Evolutionary conservation across 1,139 yeast genomes (phyloP).

Genomic region (Saccharomyces hybrid): DNA sequence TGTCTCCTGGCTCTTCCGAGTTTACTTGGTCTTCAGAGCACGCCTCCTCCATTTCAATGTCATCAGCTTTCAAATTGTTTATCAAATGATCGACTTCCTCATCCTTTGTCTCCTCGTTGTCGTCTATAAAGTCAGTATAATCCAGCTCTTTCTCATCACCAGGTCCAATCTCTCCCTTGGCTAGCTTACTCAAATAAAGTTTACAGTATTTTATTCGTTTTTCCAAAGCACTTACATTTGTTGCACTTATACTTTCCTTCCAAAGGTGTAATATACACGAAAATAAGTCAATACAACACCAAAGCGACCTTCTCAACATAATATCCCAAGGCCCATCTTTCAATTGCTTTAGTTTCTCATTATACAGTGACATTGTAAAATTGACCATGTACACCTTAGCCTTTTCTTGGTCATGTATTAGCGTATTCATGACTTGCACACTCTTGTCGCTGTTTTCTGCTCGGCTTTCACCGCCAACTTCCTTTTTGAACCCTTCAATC

Average conservation of each 20-base stretch:
- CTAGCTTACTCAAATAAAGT: constrained; percentile 21
- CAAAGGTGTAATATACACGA: constrained; percentile 22
- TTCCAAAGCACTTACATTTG: constrained; percentile 12
- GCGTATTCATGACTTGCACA: constrained; percentile 7
- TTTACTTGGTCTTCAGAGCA: neutral
- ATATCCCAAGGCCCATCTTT: constrained; percentile 18
- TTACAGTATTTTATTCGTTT: constrained; percentile 28
- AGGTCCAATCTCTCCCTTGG: constrained; percentile 20
- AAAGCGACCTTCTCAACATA: constrained; percentile 22
- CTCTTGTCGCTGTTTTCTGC: constrained; percentile 6
- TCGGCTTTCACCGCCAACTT: constrained; percentile 10
- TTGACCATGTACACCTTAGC: constrained; percentile 26
- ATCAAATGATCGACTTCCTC: constrained; percentile 11
- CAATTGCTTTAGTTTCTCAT: constrained; percentile 22
- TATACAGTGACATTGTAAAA: constrained; percentile 28
- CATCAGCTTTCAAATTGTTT: constrained; percentile 7
- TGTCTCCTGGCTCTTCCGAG: neutral
- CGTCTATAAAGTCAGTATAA: constrained; percentile 8
- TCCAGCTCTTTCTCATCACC: constrained; percentile 5
- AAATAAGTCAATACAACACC: constrained; percentile 31
- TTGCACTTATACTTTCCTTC: constrained; percentile 13
- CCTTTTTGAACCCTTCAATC: constrained; percentile 24
- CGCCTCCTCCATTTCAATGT: constrained; percentile 5
- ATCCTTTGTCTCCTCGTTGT: constrained; percentile 6
- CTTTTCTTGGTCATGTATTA: constrained; percentile 24